Base-by-base conservation (phyloP, 345 rosid species). In the Syzygium grande region DNA sequence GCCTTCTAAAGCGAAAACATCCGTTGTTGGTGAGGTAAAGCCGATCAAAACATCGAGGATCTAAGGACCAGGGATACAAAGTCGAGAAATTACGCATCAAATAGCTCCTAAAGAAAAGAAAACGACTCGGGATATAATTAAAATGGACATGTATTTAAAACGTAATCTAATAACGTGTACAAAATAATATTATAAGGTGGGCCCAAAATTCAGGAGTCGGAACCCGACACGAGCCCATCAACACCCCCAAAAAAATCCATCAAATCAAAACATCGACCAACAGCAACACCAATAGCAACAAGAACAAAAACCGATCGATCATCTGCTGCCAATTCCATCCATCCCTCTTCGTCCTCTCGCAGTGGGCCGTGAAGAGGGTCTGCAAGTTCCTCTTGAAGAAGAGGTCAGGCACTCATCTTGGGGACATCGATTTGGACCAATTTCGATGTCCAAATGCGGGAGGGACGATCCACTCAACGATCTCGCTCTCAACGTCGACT, bases 401-500 rank as follows among this genome's bases (percentile, higher is more conserved):
- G 96, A 98, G 96, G 86, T 98, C 83, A 99, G 99, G 54, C 89
- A 94, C 93, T 98, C 49, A 91, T 98, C 34, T 90, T 94, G 51
- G 99, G 3, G 99, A 98, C 89, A 96, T 98, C 85, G 98, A 96
- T 91, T 94, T 96, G 87, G 96, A 94, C 84, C 99, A 98, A 90
- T 99, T n/a, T 98, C 34, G 99, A 96, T 88, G 94, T 97, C 85
- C 99, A 96, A 94, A 98, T 98, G 59, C 51, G 92, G 2, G 91
- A 96, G 46, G 99, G 54, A 92, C 94, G 5, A 91, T 96, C 88
- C 97, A 94, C 98, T 98, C 87, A 87, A 51, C 87, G 99, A 97
- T 87, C 94, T 97, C 51, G 99, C 98, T 16, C 94, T 97, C 85
- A 94, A 97, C 90, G 98, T 95, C 85, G 99, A 95, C 89, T 95